A percentile compares a stretch with the other conserved stretches of the same genome.
Evolutionary conservation across 495 filamentous ascomycete genomes (phyloP).

Genomic region (Lasiosphaeria hispida): DNA sequence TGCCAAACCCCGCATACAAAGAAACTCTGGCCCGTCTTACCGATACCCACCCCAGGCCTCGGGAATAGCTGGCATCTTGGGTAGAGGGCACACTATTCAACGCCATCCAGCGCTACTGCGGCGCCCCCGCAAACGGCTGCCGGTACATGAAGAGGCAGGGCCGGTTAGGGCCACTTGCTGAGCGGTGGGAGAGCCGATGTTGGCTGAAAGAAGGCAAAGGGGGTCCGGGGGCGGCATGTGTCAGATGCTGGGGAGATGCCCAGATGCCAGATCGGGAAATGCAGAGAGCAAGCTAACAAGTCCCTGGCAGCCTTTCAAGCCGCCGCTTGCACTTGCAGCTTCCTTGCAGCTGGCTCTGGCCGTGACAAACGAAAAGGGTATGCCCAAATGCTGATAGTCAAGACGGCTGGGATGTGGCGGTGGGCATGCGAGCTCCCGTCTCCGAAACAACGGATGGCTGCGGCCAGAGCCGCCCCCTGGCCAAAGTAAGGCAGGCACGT

Average conservation of each 20-base stretch:
- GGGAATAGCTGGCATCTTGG: too few relatives aligned
- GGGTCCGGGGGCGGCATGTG: constrained; percentile 4
- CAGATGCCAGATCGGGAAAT: constrained; percentile 17
- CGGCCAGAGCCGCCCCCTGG: constrained; percentile 26
- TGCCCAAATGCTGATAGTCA: too few relatives aligned
- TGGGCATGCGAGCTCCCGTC: constrained; percentile 30
- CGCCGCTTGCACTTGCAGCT: too few relatives aligned
- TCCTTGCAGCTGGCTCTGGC: background rate
- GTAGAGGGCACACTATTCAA: too few relatives aligned
- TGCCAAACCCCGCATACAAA: background rate
- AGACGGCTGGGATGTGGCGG: constrained; percentile 17
- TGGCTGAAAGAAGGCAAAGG: background rate
- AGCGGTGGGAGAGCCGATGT: background rate
- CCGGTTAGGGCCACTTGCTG: too few relatives aligned
- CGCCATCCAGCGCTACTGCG: background rate
- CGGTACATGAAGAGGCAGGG: too few relatives aligned
- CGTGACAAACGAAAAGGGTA: constrained; percentile 16
- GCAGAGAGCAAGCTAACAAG: constrained; percentile 9
- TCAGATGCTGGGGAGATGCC: constrained; percentile 17
- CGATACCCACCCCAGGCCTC: too few relatives aligned
- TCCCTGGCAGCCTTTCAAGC: constrained; percentile 5
- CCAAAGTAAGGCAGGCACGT: constrained; percentile 13
- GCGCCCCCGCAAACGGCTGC: constrained; percentile 2
- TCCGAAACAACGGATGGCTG: constrained; percentile 29
- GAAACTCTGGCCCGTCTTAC: background rate